Evolutionary conservation across 1,284 basidiomycete genomes (phyloP).

Genomic region (Cryptococcus neoformans): DNA sequence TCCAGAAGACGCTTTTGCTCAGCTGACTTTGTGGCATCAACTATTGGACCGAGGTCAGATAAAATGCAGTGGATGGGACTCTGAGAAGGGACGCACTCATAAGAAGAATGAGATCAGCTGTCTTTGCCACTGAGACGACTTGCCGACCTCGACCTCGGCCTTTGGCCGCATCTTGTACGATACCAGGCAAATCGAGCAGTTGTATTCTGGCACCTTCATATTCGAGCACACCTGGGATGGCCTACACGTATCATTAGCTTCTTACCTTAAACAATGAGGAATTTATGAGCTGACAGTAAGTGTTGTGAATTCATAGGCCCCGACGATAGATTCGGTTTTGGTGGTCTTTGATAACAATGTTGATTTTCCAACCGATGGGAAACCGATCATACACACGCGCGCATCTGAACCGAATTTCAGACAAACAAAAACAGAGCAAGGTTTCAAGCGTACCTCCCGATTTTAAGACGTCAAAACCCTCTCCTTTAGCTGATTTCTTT

Average conservation of each 20-base stretch:
- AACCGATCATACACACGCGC: constrained; percentile 87
- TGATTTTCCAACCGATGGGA: constrained; percentile 94
- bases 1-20: constrained; percentile 87
- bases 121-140: constrained; percentile 90
- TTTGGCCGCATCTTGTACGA: constrained; percentile 94
- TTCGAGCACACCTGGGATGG: constrained; percentile 91
- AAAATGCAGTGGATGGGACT: constrained; percentile 45
- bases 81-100: constrained; percentile 81
- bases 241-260: constrained; percentile 51
- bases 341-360: constrained; percentile 90
- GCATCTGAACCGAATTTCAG: constrained; percentile 58
- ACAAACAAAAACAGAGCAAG: not conserved
- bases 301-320: constrained; percentile 95
- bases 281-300: constrained; percentile 60
- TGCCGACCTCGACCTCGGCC: constrained; percentile 92
- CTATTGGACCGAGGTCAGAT: constrained; percentile 38
- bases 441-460: constrained; percentile 58
- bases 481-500: constrained; percentile 70
- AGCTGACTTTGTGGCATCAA: constrained; percentile 94
- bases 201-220: constrained; percentile 91
- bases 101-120: constrained; percentile 90
- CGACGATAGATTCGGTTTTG: constrained; percentile 81
- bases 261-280: not conserved
- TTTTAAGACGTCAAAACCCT: constrained; percentile 92
- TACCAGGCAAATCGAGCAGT: constrained; percentile 93